These are phyloP conservation scores for Nitzschia putrida DNA, from an alignment of 108 stramenopile genomes.

Conservation along the genomic window DNA sequence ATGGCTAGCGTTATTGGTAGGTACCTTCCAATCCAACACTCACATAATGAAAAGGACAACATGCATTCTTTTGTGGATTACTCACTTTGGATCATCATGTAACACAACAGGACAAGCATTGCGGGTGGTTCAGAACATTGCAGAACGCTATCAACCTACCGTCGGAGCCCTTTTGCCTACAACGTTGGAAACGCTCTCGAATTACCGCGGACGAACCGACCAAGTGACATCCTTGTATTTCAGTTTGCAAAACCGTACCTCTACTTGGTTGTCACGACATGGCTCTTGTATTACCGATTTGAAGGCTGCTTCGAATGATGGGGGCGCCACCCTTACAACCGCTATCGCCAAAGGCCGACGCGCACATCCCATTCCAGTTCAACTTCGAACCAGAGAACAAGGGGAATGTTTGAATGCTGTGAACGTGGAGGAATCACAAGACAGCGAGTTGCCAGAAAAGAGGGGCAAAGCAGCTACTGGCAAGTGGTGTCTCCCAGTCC, in stretches of 20 bases:
- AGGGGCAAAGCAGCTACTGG: too few species aligned
- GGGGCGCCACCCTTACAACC: background rate
- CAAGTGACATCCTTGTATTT: slow-evolving; percentile 19
- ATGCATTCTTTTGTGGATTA: background rate
- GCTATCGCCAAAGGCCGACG: background rate
- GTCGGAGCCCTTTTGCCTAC: background rate
- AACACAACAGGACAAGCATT: slow-evolving; percentile 1
- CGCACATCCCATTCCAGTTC: slow-evolving; percentile 6
- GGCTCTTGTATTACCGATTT: slow-evolving; percentile 12
- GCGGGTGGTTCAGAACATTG: slow-evolving; percentile 5
- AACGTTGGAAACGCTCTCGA: slow-evolving; percentile 4
- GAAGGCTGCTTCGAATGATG: background rate
- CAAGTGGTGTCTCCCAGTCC: too few species aligned
- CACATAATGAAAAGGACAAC: background rate
- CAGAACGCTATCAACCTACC: slow-evolving; percentile 10
- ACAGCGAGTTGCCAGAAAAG: too few species aligned
- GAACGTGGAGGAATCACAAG: too few species aligned
- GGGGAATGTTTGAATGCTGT: too few species aligned
- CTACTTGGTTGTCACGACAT: background rate
- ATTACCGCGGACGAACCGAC: slow-evolving; percentile 4
- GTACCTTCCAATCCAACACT: background rate
- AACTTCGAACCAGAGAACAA: background rate
- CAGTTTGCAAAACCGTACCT: slow-evolving; percentile 2
- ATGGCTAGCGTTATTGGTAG: slow-evolving; percentile 1
- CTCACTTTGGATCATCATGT: background rate